Conservation (phyloP, 371 early-diverging fungal genomes). For the Rhizopus stolonifer region DNA sequence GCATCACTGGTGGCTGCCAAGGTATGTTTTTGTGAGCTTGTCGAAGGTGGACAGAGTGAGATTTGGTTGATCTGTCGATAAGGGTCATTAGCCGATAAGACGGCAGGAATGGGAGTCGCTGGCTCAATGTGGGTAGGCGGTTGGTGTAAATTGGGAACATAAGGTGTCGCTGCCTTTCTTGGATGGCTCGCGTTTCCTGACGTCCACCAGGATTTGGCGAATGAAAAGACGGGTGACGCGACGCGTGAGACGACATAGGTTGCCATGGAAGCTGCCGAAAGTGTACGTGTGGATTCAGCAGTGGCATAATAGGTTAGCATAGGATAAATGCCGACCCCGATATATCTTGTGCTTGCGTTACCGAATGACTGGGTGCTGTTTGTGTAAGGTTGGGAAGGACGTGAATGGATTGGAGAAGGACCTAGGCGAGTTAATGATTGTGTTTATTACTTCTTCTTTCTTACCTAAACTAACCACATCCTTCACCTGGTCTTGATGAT, state of each 20-base stretch:
- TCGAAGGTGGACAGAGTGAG: conserved; percentile 45
- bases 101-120: conserved; percentile 51
- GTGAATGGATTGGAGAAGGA: conserved; percentile 5
- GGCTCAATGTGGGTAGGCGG: conserved; percentile 53
- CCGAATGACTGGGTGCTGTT: too few relatives aligned
- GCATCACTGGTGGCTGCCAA: conserved; percentile 63
- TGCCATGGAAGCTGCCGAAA: conserved; percentile 62
- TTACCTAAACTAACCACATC: conserved; percentile 57
- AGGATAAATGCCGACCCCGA: conserved; percentile 59
- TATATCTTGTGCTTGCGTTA: conserved; percentile 55
- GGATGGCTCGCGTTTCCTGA: neutral
- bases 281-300: conserved; percentile 48
- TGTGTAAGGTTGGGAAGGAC: conserved; percentile 28
- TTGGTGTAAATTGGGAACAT: conserved; percentile 38
- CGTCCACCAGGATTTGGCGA: conserved; percentile 64
- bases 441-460: neutral
- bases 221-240: conserved; percentile 58
- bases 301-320: conserved; percentile 64
- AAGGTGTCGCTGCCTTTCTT: conserved; percentile 33
- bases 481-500: conserved; percentile 49
- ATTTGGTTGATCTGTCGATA: conserved; percentile 52
- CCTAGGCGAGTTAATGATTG: too few relatives aligned
- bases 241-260: conserved; percentile 58
- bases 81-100: conserved; percentile 45
- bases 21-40: conserved; percentile 45